phyloP scores from a whole-genome alignment of 371 early-diverging fungal species.

The Gilbertella persicaria region DNA sequence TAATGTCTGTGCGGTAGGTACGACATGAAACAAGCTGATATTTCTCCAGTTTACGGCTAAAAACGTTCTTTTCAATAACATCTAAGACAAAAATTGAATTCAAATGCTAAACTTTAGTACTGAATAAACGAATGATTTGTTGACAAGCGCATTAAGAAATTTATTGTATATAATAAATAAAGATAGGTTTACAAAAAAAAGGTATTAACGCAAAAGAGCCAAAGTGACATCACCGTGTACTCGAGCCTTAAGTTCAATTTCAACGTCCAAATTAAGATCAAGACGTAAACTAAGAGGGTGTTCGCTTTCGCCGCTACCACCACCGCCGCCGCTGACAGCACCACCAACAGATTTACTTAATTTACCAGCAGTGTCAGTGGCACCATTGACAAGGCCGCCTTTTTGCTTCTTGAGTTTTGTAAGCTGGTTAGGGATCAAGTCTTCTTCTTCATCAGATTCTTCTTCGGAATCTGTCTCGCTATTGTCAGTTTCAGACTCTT shows the following conservation, averaged over 20 bases:
- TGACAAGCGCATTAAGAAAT: neutral
- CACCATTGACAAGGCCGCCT: conserved; percentile 7
- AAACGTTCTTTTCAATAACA: no score
- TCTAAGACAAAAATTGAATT: no score
- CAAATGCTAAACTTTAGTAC: no score
- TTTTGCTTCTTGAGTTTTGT: conserved; percentile 12
- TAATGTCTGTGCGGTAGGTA: no score
- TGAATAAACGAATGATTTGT: no score
- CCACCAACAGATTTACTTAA: conserved; percentile 5
- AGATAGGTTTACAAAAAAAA: neutral
- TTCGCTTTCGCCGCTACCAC: conserved; percentile 4
- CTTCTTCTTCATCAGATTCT: conserved; percentile 17
- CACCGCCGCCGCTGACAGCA: conserved; percentile 18
- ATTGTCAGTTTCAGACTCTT: conserved; percentile 13
- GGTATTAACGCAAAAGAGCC: conserved; percentile 23
- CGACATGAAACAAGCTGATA: no score
- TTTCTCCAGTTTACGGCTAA: no score
- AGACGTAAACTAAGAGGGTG: conserved; percentile 35
- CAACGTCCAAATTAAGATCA: conserved; percentile 39
- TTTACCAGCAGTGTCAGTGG: conserved; percentile 18
- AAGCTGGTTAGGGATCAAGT: conserved; percentile 11
- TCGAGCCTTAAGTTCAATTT: conserved; percentile 31
- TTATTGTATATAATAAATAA: neutral
- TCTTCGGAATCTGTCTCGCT: conserved; percentile 8
- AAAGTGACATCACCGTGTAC: conserved; percentile 42